A percentile compares a stretch with the other conserved stretches of the same genome.
Evolutionary conservation across 495 filamentous ascomycete species (phyloP).

Genomic region (Tuber aestivum): DNA sequence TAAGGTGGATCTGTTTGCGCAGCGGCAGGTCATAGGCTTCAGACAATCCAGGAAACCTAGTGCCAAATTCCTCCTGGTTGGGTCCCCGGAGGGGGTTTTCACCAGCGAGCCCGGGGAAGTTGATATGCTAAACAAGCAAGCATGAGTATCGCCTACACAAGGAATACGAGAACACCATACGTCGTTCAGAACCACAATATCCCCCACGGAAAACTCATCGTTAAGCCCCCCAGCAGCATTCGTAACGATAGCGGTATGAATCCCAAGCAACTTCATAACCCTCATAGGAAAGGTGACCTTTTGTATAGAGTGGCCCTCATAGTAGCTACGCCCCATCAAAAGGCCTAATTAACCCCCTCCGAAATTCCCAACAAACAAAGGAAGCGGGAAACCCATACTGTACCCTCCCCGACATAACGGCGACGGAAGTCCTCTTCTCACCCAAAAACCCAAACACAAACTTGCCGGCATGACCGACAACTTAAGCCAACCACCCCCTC

Average conservation of each 20-base stretch:
- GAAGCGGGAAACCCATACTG: slow-evolving; percentile 54
- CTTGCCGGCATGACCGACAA: slow-evolving; percentile 67
- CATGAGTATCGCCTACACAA: background rate
- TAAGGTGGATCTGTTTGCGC: slow-evolving; percentile 55
- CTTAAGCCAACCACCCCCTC: slow-evolving; percentile 41
- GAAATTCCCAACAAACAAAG: slow-evolving; percentile 2
- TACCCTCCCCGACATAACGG: slow-evolving; percentile 66
- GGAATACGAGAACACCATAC: slow-evolving; percentile 43
- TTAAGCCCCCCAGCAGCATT: slow-evolving; percentile 74
- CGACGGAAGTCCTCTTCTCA: slow-evolving; percentile 51
- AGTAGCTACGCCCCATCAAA: slow-evolving; percentile 57
- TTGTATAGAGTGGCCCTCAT: slow-evolving; percentile 68
- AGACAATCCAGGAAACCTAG: slow-evolving; percentile 65
- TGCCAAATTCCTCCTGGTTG: slow-evolving; percentile 62
- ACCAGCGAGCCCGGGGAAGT: slow-evolving; percentile 65
- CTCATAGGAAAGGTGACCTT: slow-evolving; percentile 64
- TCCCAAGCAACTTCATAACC: slow-evolving; percentile 62
- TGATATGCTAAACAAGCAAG: slow-evolving; percentile 57
- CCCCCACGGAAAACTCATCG: slow-evolving; percentile 61
- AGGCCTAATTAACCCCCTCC: slow-evolving; percentile 17
- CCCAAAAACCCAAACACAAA: slow-evolving; percentile 64
- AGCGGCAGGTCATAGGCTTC: slow-evolving; percentile 71
- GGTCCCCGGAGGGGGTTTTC: slow-evolving; percentile 65
- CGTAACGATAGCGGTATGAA: slow-evolving; percentile 62
- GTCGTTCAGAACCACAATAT: slow-evolving; percentile 68